A percentile compares a stretch with the other conserved stretches of the same genome.
These are phyloP conservation scores for Acacia confusa DNA, from an alignment of 306 rosid genomes.

Conservation along the genomic window DNA sequence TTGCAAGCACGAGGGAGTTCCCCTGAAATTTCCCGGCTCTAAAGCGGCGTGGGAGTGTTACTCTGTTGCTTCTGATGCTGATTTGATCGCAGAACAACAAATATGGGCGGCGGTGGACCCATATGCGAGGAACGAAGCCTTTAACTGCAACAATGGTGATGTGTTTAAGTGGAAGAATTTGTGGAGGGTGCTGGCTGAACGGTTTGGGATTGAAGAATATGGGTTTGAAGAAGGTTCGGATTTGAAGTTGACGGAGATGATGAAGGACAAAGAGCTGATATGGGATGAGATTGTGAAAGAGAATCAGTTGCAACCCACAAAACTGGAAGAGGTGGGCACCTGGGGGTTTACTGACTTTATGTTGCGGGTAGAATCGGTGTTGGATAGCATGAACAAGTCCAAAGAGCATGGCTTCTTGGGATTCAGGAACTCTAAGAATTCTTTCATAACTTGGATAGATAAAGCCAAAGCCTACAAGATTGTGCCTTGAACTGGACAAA, in stretches of 20 bases:
- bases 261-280: conserved; percentile 49
- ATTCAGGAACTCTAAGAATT: conserved; percentile 60
- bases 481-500: conserved; percentile 37
- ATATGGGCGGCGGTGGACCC: conserved; percentile 64
- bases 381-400: conserved; percentile 64
- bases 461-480: conserved; percentile 50
- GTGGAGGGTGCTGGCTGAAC: conserved; percentile 62
- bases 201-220: conserved; percentile 53
- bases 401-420: conserved; percentile 68
- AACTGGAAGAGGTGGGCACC: conserved; percentile 54
- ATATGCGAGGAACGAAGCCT: conserved; percentile 48
- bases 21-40: conserved; percentile 54
- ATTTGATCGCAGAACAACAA: conserved; percentile 62
- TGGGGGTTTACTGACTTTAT: conserved; percentile 55
- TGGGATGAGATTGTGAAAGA: conserved; percentile 68
- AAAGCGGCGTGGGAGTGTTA: conserved; percentile 49
- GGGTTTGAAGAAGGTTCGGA: conserved; percentile 48
- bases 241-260: conserved; percentile 45
- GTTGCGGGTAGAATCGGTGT: conserved; percentile 1
- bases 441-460: conserved; percentile 50
- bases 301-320: conserved; percentile 38
- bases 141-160: conserved; percentile 61
- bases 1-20: conserved; percentile 63
- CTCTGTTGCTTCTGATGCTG: conserved; percentile 49
- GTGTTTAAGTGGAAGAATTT: conserved; percentile 71